These are phyloP conservation scores for Monosporascus sp. DNA, from an alignment of 2,329 filamentous ascomycete species.

Conservation along the genomic window DNA sequence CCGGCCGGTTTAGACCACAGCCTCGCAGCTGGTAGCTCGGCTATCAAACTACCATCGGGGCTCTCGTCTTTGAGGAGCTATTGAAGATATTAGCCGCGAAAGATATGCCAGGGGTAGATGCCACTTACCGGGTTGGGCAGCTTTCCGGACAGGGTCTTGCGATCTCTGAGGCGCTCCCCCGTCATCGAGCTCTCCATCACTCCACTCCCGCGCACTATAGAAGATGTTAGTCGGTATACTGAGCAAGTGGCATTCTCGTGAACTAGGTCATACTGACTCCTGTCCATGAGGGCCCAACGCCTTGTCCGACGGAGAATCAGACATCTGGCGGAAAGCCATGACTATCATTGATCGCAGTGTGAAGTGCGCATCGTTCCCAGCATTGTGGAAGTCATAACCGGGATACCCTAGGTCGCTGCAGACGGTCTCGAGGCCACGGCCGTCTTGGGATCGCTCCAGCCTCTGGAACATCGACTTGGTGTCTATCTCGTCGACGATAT, in stretches of 20 bases:
- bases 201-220: conserved; percentile 22
- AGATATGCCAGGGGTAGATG: not conserved
- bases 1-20: not conserved
- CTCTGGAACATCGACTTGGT: conserved; percentile 66
- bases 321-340: conserved; percentile 40
- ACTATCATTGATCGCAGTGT: conserved; percentile 69
- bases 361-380: conserved; percentile 78
- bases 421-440: conserved; percentile 53
- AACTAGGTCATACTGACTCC: not conserved
- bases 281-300: not conserved
- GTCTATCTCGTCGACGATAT: conserved; percentile 63
- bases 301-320: not conserved
- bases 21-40: not conserved
- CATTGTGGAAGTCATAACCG: conserved; percentile 72
- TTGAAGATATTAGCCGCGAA: conserved; percentile 1
- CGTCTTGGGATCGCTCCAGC: conserved; percentile 46
- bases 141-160: conserved; percentile 1
- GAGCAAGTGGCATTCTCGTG: not conserved
- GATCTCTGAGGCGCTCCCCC: conserved; percentile 19
- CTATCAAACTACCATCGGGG: conserved; percentile 1
- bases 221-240: not conserved
- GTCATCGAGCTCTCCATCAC: conserved; percentile 26
- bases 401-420: conserved; percentile 59
- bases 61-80: not conserved
- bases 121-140: conserved; percentile 4